Conservation (phyloP, 176 grass and related monocot genomes). For the Oryza punctata region DNA sequence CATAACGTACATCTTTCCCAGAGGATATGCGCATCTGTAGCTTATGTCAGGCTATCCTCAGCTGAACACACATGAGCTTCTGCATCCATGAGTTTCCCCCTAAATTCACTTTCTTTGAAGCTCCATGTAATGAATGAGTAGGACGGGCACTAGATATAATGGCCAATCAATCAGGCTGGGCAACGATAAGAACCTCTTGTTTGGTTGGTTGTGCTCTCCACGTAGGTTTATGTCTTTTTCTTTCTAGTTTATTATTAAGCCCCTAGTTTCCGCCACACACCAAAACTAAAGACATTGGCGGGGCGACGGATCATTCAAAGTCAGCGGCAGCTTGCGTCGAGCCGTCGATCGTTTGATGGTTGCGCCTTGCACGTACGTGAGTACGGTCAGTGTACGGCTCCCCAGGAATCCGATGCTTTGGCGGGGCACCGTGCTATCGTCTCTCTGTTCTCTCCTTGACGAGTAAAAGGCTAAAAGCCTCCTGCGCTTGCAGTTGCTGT, state of each 20-base stretch:
- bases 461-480: not conserved
- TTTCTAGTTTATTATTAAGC: not conserved
- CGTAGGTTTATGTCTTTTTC: not conserved
- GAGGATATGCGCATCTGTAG: not conserved
- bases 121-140: not conserved
- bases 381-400: constrained; percentile 37
- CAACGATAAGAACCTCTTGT: not conserved
- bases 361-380: not conserved
- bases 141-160: not conserved
- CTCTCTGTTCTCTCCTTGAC: constrained; percentile 8
- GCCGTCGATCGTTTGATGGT: not conserved
- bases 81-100: too few species aligned
- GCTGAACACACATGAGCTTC: not conserved
- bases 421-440: not conserved
- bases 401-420: not conserved
- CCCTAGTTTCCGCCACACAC: not conserved
- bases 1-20: not conserved
- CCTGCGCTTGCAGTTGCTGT: not conserved
- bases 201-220: not conserved
- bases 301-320: not conserved
- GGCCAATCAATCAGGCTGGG: not conserved
- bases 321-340: not conserved
- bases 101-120: not conserved
- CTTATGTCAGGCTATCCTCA: not conserved
- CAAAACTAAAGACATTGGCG: not conserved